phyloP scores from a whole-genome alignment of 1,139 yeast species.

The Candida sp. region DNA sequence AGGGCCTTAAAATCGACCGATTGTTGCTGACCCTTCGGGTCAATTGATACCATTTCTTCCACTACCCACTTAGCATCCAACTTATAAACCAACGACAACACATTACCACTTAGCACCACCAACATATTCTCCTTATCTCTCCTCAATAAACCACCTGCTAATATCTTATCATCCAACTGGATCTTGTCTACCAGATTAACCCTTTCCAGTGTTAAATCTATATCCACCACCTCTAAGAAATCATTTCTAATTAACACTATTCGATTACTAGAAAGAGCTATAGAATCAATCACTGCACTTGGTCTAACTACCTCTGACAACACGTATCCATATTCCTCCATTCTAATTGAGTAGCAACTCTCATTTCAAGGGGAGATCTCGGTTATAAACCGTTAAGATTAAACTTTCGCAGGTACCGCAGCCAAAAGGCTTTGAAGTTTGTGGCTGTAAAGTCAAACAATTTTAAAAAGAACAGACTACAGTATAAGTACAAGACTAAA shows the following conservation, averaged over 20 bases:
- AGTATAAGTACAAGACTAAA: too few species aligned
- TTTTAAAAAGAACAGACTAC: too few species aligned
- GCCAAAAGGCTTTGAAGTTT: neutral
- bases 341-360: neutral
- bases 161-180: neutral
- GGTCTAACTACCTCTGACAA: constrained; percentile 13
- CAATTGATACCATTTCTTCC: constrained; percentile 12
- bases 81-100: constrained; percentile 2
- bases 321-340: constrained; percentile 11
- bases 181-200: neutral
- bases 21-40: constrained; percentile 25
- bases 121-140: constrained; percentile 2
- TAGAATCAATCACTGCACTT: neutral
- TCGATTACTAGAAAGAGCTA: neutral
- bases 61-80: constrained; percentile 5
- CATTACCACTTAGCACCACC: constrained; percentile 3
- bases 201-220: neutral
- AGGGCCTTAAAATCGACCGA: constrained; percentile 22
- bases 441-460: neutral
- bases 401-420: neutral
- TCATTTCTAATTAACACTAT: neutral
- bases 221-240: neutral
- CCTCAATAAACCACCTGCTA: constrained; percentile 6
- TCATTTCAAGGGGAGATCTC: neutral
- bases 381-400: neutral